Evolutionary conservation across 164 flowering plant species (phyloP).

Genomic region (Macadamia tetraphylla): DNA sequence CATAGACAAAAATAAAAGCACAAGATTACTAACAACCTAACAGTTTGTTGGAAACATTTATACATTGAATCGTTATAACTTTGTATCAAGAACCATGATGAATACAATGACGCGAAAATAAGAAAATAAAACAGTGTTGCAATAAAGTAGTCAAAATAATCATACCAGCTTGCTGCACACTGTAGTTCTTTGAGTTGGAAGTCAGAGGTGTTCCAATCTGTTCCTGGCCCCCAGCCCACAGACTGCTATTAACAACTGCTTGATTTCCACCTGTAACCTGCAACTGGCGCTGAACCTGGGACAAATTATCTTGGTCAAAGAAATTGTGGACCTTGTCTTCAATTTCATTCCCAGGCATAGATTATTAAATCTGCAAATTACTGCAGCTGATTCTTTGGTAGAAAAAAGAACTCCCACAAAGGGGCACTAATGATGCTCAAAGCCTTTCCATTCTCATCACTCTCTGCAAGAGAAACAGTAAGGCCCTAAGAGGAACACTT

Average conservation of each 20-base stretch:
- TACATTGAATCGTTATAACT: background rate
- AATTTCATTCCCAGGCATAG: slow-evolving; percentile 90
- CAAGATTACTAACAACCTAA: no score
- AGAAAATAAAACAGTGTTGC: background rate
- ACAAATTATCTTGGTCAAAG: slow-evolving; percentile 62
- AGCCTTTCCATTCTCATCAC: slow-evolving; percentile 2
- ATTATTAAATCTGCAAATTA: slow-evolving; percentile 31
- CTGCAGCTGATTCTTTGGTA: slow-evolving; percentile 18
- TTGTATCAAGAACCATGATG: background rate
- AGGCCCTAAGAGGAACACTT: background rate
- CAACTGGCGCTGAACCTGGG: slow-evolving; percentile 46
- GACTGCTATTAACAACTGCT: slow-evolving; percentile 40
- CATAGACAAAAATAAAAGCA: no score
- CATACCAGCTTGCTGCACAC: slow-evolving; percentile 49
- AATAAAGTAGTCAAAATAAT: background rate
- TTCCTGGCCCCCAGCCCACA: slow-evolving; percentile 51
- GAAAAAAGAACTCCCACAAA: slow-evolving; percentile 10
- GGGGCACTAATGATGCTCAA: slow-evolving; percentile 6
- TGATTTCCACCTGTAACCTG: slow-evolving; percentile 48
- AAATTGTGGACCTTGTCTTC: slow-evolving; percentile 81
- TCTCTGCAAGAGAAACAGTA: background rate
- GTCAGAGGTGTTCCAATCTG: slow-evolving; percentile 30
- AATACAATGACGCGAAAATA: background rate
- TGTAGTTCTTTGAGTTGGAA: slow-evolving; percentile 37
- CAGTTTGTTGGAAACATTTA: background rate